A percentile compares a stretch with the other conserved stretches of the same genome.
These are phyloP conservation scores for Castanospermum australe DNA, from an alignment of 306 rosid genomes.

Conservation along the genomic window DNA sequence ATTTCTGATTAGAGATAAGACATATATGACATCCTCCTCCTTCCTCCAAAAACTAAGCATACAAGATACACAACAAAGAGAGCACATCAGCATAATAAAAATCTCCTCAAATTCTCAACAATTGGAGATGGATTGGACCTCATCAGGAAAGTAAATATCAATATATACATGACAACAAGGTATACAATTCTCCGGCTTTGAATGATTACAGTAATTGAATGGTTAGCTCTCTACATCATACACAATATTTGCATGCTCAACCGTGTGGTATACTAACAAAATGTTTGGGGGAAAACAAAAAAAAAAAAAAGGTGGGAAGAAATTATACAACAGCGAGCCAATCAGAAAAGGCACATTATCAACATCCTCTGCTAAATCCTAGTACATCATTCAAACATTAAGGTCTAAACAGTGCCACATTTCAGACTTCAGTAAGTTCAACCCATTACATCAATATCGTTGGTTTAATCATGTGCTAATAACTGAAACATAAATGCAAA, in stretches of 20 bases:
- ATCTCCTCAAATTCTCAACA: slow-evolving; percentile 7
- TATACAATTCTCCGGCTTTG: slow-evolving; percentile 46
- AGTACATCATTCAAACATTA: slow-evolving; percentile 67
- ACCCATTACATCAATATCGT: slow-evolving; percentile 66
- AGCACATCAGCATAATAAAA: neutral
- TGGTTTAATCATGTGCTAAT: slow-evolving; percentile 58
- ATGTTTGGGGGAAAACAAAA: slow-evolving; percentile 25
- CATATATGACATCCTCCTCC: neutral
- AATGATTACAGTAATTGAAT: slow-evolving; percentile 42
- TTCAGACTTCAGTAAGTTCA: slow-evolving; percentile 63
- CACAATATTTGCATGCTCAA: slow-evolving; percentile 43
- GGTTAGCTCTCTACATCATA: slow-evolving; percentile 66
- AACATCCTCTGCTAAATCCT: slow-evolving; percentile 76
- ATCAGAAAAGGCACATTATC: slow-evolving; percentile 55
- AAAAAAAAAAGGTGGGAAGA: neutral
- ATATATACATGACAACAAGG: slow-evolving; percentile 43
- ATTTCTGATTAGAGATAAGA: no score
- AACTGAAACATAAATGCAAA: slow-evolving; percentile 53
- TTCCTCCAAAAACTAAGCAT: neutral
- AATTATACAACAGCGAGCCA: slow-evolving; percentile 68
- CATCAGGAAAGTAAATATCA: slow-evolving; percentile 15
- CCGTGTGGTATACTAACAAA: slow-evolving; percentile 37
- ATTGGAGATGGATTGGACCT: slow-evolving; percentile 20
- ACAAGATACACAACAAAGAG: neutral
- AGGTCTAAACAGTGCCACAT: slow-evolving; percentile 56